Evolutionary conservation across 331 rosid genomes (phyloP), one percentile per base, ranked within the genome.

Genomic region (Prunus yedoensis): DNA sequence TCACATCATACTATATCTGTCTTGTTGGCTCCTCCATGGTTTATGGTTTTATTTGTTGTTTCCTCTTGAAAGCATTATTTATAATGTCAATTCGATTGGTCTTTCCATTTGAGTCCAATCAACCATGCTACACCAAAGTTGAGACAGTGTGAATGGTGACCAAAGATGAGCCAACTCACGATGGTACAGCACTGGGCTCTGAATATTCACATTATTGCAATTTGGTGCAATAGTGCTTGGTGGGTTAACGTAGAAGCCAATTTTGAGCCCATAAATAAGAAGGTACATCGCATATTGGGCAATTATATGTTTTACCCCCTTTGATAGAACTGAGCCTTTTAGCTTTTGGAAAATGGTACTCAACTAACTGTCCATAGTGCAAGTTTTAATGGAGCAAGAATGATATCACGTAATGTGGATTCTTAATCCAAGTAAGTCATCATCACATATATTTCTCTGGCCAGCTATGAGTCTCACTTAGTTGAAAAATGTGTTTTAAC

Each of bases 41-140:
- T 4, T 27, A 30, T 27, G 35, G 74, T 45, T 67, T 46, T 25
- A 14, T 62, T 67, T 67, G 28, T 21, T 9, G 4, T 49, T 17
- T 49, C n/a, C 10, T 54, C 52, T 54, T 54, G 35, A 8, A 35
- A 12, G 30, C 18, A 51, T 17, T n/a, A 51, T 30, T 52, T 18
- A n/a, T 51, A 53, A 20, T 30, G 61, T 18, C 30, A 52, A 49
- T 35, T 41, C 6, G 1, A 4, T 54, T 6, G 18, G 15, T 23
- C 75, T 35, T 53, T 28, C 64, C 75, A 54, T 71, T 53, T 72
- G 66, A 30, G 17, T 60, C 67, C 10, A 58, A 58, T 25, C n/a
- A 5, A 41, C 53, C 38, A 43, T 3, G 43, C 66, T 59, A 72
- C 46, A 14, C 76, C 2, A 20, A 3, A 9, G 17, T 71, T 41